Base-by-base conservation (phyloP, 208 protist genomes). In the Porcisia hertigi region DNA sequence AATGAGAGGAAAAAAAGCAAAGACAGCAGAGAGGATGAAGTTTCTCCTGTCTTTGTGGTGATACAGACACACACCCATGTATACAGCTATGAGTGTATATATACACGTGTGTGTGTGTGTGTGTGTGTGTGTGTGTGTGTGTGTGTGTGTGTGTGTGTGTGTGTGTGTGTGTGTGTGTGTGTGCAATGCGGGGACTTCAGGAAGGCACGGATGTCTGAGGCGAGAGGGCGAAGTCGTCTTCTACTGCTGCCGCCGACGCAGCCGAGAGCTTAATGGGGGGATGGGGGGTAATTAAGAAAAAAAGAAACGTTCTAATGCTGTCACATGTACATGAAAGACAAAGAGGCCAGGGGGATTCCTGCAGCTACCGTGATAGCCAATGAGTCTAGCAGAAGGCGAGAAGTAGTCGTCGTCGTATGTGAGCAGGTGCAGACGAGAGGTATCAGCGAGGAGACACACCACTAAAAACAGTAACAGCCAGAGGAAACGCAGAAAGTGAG, bases 241-340 rank as follows among this genome's bases (percentile, higher is more conserved):
- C 30, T 25, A 4, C 25, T 64, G 34, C 12, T 64, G 34, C 34
- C 23, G 60, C 60, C 36, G 60, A 18, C 12, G 18, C 36, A 45
- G 60, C 30, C 30, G 30, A 30, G 64, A 65, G 14, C 12, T 11
- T 49, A 69, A 69, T n/a, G 47, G 18, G 43, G 30, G 1, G n/a
- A 49, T 1, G n/a, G 47, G 47, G 11, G 47, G 11, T 52, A 52
- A 1, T 12, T 52, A 52, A 20, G 18, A 16, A 39, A 43, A 39
- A 49, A 8, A 25, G 23, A 20, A 11, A 14, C 59, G 55, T 34
- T 52, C 12, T 54, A 9, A 16, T 54, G 30, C 23, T 43, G 41
- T 8, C 7, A n/a, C 14, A 4, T 52, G 41, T 67, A 67, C 63
- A 73, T 36, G 52, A 34, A 60, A 77, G 41, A 70, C 55, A 36